Percentiles rank a stretch among this genome's conserved stretches.
These are phyloP conservation scores for Brassica hybrid DNA, from an alignment of 441 rosid species.

Conservation along the genomic window DNA sequence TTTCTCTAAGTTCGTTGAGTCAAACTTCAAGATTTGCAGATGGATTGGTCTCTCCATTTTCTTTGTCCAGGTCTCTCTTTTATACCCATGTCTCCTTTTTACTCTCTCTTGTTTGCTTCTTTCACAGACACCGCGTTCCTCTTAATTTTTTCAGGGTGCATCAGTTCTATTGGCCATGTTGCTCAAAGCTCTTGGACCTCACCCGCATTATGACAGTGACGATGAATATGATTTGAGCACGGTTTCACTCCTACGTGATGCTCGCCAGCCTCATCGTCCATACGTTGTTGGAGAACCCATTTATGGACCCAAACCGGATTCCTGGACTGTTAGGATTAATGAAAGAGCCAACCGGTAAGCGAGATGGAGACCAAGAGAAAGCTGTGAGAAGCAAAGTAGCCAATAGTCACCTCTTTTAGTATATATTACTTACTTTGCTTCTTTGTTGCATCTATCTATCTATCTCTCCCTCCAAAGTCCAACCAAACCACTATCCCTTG, in stretches of 20 bases:
- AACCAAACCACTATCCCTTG: slow-evolving; percentile 23
- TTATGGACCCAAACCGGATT: slow-evolving; percentile 56
- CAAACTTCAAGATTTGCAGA: slow-evolving; percentile 79
- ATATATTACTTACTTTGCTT: slow-evolving; percentile 8
- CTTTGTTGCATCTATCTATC: slow-evolving; percentile 3
- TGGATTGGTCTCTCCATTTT: slow-evolving; percentile 82
- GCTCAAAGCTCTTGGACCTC: slow-evolving; percentile 78
- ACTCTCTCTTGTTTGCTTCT: slow-evolving; percentile 4
- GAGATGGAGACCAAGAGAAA: slow-evolving; percentile 28
- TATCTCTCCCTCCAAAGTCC: not conserved
- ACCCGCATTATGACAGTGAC: slow-evolving; percentile 68
- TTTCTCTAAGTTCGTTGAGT: slow-evolving; percentile 66
- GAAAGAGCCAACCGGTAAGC: slow-evolving; percentile 52
- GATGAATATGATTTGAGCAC: slow-evolving; percentile 65
- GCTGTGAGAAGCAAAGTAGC: slow-evolving; percentile 5
- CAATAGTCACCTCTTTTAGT: slow-evolving; percentile 7
- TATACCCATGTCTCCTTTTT: not conserved
- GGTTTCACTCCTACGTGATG: slow-evolving; percentile 66
- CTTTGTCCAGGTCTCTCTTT: slow-evolving; percentile 62
- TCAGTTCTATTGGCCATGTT: slow-evolving; percentile 66
- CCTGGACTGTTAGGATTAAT: slow-evolving; percentile 60
- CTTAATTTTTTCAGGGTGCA: slow-evolving; percentile 54
- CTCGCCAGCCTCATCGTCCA: slow-evolving; percentile 53
- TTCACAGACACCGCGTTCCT: not conserved
- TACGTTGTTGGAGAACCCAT: slow-evolving; percentile 74